phyloP scores from a whole-genome alignment of 1,284 basidiomycete species.

The Cryptococcus amylolentus region DNA sequence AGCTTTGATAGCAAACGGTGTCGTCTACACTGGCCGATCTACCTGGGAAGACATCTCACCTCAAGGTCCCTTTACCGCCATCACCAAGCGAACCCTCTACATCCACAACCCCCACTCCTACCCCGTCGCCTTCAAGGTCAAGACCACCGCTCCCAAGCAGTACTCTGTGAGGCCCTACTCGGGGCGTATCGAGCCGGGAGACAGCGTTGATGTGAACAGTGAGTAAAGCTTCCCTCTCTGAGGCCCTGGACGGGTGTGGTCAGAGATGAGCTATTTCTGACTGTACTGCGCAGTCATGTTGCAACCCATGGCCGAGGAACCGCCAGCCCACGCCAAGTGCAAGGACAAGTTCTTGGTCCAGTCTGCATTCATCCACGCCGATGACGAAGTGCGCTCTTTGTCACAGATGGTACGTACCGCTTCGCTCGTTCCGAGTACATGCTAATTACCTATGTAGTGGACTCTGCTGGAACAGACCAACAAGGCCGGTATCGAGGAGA shows the following conservation, averaged over 20 bases:
- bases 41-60: background rate
- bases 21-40: too few species aligned
- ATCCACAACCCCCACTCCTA: slow-evolving; percentile 85
- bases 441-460: slow-evolving; percentile 61
- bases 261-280: background rate
- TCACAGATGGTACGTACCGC: slow-evolving; percentile 68
- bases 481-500: slow-evolving; percentile 78
- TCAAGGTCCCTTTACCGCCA: slow-evolving; percentile 83
- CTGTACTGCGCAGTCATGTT: slow-evolving; percentile 68
- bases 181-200: slow-evolving; percentile 89
- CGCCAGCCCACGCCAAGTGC: slow-evolving; percentile 86
- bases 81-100: slow-evolving; percentile 80
- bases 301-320: slow-evolving; percentile 94
- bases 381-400: slow-evolving; percentile 74
- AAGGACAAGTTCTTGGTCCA: slow-evolving; percentile 99
- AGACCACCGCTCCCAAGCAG: slow-evolving; percentile 97
- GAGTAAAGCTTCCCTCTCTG: slow-evolving; percentile 42
- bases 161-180: slow-evolving; percentile 98
- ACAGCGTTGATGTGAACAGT: slow-evolving; percentile 93
- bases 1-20: too few species aligned
- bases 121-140: slow-evolving; percentile 96
- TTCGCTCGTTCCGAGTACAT: background rate
- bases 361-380: slow-evolving; percentile 85
- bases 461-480: slow-evolving; percentile 63
- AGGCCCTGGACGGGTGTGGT: background rate